These are phyloP conservation scores for Quercus lobata DNA, from an alignment of 331 rosid species.

Conservation along the genomic window DNA sequence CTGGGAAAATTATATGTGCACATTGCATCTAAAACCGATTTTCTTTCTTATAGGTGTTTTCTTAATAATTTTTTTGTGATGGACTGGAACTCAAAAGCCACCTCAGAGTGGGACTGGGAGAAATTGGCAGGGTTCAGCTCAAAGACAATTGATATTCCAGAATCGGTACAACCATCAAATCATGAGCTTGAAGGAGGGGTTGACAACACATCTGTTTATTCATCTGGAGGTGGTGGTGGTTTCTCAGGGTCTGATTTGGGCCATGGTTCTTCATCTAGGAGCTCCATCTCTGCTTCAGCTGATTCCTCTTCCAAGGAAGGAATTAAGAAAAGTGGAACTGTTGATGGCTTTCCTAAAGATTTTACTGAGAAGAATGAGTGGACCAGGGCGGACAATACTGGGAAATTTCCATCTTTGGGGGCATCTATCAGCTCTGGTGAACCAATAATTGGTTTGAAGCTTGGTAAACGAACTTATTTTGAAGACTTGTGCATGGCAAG, in stretches of 20 bases:
- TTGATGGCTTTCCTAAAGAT: slow-evolving; percentile 46
- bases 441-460: slow-evolving; percentile 75
- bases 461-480: slow-evolving; percentile 75
- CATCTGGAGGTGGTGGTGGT: slow-evolving; percentile 44
- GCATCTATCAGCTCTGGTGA: slow-evolving; percentile 63
- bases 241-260: slow-evolving; percentile 52
- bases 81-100: slow-evolving; percentile 79
- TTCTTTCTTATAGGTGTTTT: background rate
- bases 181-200: slow-evolving; percentile 50
- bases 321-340: slow-evolving; percentile 47
- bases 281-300: slow-evolving; percentile 72
- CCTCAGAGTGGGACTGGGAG: slow-evolving; percentile 79
- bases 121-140: slow-evolving; percentile 47
- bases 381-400: slow-evolving; percentile 31
- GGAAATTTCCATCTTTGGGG: slow-evolving; percentile 39
- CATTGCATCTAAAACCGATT: background rate
- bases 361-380: slow-evolving; percentile 41
- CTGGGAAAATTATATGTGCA: slow-evolving; percentile 11
- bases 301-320: slow-evolving; percentile 66
- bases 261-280: slow-evolving; percentile 50
- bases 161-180: slow-evolving; percentile 31
- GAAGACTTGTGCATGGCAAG: slow-evolving; percentile 53
- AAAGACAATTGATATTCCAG: slow-evolving; percentile 53
- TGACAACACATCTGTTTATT: slow-evolving; percentile 44
- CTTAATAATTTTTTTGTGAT: slow-evolving; percentile 24